Conservation (phyloP, 176 grass and related monocot species). For the Avena eriantha region DNA sequence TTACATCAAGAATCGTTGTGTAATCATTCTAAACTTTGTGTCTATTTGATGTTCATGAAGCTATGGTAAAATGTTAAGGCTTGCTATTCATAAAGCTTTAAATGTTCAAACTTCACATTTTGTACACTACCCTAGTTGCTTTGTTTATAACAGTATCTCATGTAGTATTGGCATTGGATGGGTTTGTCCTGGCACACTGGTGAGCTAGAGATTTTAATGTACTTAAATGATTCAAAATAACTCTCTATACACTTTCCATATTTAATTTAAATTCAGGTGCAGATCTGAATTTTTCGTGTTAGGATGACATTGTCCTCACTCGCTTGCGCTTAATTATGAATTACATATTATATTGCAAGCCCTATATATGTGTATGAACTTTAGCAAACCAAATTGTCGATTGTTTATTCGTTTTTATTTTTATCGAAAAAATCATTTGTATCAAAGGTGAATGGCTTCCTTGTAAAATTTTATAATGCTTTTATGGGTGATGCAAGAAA, state of each 20-base stretch:
- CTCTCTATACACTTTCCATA: background rate
- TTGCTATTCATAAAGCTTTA: conserved; percentile 1
- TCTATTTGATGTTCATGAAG: background rate
- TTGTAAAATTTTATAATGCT: conserved; percentile 5
- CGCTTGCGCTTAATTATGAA: background rate
- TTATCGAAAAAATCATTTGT: background rate
- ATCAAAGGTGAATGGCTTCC: background rate
- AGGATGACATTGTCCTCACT: background rate
- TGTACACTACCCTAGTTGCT: conserved; percentile 4
- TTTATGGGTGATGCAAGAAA: background rate
- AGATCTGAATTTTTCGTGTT: background rate
- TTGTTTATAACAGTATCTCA: background rate
- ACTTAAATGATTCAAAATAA: background rate
- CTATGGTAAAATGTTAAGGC: background rate
- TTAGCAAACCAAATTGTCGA: background rate
- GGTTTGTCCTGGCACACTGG: background rate
- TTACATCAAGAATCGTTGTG: background rate
- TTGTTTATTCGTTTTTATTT: background rate
- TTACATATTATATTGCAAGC: background rate
- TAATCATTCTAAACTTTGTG: background rate
- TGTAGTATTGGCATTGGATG: background rate
- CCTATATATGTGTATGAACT: conserved; percentile 13
- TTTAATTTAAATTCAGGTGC: conserved; percentile 4
- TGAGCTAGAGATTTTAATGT: background rate
- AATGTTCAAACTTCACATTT: background rate